These are phyloP conservation scores for Pouteria campechiana DNA, from an alignment of 179 eudicot species.

Conservation along the genomic window DNA sequence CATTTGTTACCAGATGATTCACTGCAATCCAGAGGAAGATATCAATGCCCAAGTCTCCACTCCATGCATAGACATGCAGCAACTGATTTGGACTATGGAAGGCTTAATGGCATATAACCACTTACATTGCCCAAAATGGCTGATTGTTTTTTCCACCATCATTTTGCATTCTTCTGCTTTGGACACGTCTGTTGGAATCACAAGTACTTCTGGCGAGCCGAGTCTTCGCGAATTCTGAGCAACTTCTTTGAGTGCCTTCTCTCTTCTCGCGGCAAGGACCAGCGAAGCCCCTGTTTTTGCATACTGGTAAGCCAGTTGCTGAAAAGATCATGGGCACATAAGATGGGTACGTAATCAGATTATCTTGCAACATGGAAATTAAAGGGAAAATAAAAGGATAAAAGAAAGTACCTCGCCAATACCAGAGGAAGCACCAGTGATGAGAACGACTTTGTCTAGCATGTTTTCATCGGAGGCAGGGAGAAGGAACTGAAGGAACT, in stretches of 20 bases:
- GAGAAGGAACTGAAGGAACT: slow-evolving; percentile 15
- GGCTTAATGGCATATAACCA: not conserved
- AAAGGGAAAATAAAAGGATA: no score
- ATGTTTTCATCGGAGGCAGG: slow-evolving; percentile 17
- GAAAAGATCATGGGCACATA: no score
- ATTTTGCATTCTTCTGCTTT: slow-evolving; percentile 34
- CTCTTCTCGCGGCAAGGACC: slow-evolving; percentile 44
- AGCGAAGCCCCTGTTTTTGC: slow-evolving; percentile 46
- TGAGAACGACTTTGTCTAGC: slow-evolving; percentile 28
- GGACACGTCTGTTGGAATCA: slow-evolving; percentile 32
- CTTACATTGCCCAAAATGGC: slow-evolving; percentile 41
- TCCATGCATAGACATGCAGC: not conserved
- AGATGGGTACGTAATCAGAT: no score
- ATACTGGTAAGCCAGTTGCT: slow-evolving; percentile 54
- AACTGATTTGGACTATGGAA: not conserved
- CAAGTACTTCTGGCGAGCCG: slow-evolving; percentile 40
- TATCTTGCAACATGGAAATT: no score
- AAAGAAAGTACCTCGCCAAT: slow-evolving; percentile 43
- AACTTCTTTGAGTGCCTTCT: slow-evolving; percentile 24
- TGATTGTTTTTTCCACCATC: slow-evolving; percentile 28
- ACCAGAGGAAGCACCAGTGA: slow-evolving; percentile 44
- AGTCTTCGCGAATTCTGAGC: slow-evolving; percentile 25
- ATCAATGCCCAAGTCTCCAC: not conserved
- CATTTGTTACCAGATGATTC: slow-evolving; percentile 73
- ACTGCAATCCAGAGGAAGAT: slow-evolving; percentile 31